Percentiles rank a stretch among this genome's conserved stretches.
phyloP scores from a whole-genome alignment of 169 alveolate species.

The Hammondia hammondi region DNA sequence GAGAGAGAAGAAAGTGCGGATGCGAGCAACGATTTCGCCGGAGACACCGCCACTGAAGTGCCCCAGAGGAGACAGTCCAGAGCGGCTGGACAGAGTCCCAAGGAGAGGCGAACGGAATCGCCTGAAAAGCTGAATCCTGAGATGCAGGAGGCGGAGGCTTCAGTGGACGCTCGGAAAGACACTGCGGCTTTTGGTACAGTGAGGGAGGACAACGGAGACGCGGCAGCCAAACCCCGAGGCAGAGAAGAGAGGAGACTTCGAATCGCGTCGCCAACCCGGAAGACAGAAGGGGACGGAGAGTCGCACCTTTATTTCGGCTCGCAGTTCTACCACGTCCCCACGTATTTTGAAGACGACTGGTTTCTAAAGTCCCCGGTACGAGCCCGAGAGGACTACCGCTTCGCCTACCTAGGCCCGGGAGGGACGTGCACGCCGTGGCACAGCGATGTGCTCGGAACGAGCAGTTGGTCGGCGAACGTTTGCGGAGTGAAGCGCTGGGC shows the following conservation, averaged over 20 bases:
- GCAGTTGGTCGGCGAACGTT: constrained; percentile 60
- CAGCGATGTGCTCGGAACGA: constrained; percentile 61
- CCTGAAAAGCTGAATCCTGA: background rate
- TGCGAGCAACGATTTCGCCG: background rate
- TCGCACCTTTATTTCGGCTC: background rate
- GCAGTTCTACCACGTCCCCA: background rate
- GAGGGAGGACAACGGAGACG: too few relatives aligned
- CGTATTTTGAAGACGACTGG: constrained; percentile 50
- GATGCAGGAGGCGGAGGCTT: too few relatives aligned
- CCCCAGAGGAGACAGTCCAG: too few relatives aligned
- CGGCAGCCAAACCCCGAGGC: too few relatives aligned
- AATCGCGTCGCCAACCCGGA: background rate
- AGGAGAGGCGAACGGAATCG: background rate
- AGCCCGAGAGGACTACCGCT: constrained; percentile 60
- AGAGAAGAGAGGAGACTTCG: background rate
- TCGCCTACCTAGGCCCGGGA: constrained; percentile 56
- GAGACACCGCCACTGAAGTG: too few relatives aligned
- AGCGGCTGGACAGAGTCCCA: too few relatives aligned
- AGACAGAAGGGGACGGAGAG: background rate
- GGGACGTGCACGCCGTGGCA: constrained; percentile 67
- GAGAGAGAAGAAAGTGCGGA: background rate
- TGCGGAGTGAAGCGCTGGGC: constrained; percentile 67
- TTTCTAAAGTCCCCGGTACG: constrained; percentile 6
- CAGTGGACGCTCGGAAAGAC: too few relatives aligned
- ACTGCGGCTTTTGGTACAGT: too few relatives aligned